These are phyloP conservation scores for Ampelomyces quisqualis DNA, from an alignment of 2,329 filamentous ascomycete species.

Conservation along the genomic window DNA sequence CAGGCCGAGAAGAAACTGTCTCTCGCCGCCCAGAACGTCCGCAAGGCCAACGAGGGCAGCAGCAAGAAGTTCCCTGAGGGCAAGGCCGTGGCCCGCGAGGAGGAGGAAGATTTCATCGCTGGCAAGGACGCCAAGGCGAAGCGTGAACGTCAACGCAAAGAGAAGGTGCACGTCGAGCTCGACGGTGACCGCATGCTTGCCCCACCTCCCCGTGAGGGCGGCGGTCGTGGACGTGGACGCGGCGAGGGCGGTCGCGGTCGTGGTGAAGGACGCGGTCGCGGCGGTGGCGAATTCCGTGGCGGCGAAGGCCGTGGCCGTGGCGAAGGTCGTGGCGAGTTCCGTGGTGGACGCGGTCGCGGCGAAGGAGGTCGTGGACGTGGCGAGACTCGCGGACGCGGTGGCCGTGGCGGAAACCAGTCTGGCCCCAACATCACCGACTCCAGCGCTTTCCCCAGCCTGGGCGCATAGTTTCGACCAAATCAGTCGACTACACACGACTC, in stretches of 20 bases:
- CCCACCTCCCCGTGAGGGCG: constrained; percentile 55
- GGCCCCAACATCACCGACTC: constrained; percentile 53
- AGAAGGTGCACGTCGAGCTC: constrained; percentile 86
- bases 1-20: constrained; percentile 73
- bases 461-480: constrained; percentile 41
- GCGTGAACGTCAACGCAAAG: constrained; percentile 86
- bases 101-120: constrained; percentile 74
- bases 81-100: constrained; percentile 61
- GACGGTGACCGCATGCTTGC: constrained; percentile 64
- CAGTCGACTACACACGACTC: constrained; percentile 24
- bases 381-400: constrained; percentile 53
- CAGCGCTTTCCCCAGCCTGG: constrained; percentile 57
- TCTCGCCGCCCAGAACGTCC: constrained; percentile 68
- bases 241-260: constrained; percentile 53
- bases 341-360: constrained; percentile 47
- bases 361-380: constrained; percentile 48
- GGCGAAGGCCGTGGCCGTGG: constrained; percentile 50
- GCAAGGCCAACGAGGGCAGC: constrained; percentile 89
- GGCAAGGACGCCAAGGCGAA: constrained; percentile 71
- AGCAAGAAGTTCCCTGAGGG: constrained; percentile 94
- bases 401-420: constrained; percentile 45
- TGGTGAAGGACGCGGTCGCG: constrained; percentile 55
- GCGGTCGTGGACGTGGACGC: constrained; percentile 49
- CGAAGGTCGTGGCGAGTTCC: constrained; percentile 51
- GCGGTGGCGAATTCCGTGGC: constrained; percentile 48